Conservation (phyloP, 202 grass and related monocot species). For the Musa balbisiana region DNA sequence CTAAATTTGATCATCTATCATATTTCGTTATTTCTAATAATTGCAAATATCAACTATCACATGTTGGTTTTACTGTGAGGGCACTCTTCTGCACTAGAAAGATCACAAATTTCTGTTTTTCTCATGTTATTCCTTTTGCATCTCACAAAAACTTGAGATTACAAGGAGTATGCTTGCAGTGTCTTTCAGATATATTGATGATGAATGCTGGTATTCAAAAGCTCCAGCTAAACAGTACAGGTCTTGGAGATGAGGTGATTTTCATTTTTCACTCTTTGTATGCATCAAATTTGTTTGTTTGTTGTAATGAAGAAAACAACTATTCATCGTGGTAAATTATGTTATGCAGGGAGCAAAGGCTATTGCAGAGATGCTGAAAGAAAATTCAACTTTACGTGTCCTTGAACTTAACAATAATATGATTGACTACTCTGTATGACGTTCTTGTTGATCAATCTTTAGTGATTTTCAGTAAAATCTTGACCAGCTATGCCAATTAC, state of each 20-base stretch:
- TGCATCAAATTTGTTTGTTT: neutral
- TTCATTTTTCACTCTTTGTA: neutral
- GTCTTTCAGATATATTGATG: conserved; percentile 88
- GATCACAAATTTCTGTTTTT: no score
- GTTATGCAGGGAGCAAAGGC: conserved; percentile 71
- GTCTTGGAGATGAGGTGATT: conserved; percentile 83
- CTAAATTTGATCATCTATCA: neutral
- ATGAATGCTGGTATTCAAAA: conserved; percentile 87
- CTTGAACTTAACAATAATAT: conserved; percentile 86
- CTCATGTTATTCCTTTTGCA: neutral
- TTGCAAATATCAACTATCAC: no score
- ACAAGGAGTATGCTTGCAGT: conserved; percentile 78
- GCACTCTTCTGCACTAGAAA: no score
- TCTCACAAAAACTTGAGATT: conserved; percentile 19
- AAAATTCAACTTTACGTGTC: conserved; percentile 69
- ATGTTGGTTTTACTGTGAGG: no score
- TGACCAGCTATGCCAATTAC: conserved; percentile 12
- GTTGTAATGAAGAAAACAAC: neutral
- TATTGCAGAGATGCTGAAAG: conserved; percentile 76
- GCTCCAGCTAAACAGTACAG: conserved; percentile 77
- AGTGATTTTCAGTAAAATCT: conserved; percentile 16
- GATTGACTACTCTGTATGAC: conserved; percentile 75
- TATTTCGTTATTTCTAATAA: neutral
- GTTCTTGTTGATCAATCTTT: conserved; percentile 16
- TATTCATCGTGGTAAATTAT: conserved; percentile 14